phyloP scores from a whole-genome alignment of 2,329 filamentous ascomycete genomes.

The Botrytis deweyae region DNA sequence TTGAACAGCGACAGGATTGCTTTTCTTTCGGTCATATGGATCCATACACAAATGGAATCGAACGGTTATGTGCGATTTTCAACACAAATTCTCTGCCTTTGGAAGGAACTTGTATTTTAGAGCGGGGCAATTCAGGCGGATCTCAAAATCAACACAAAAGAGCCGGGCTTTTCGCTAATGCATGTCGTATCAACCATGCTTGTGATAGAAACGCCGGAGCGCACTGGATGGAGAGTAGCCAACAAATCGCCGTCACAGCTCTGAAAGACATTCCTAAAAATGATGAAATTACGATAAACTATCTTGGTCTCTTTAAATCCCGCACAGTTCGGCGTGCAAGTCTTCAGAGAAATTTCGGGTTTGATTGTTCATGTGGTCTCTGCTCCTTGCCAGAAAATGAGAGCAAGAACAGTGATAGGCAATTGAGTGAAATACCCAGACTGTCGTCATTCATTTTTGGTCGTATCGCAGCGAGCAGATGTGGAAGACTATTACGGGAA shows the following conservation, averaged over 20 bases:
- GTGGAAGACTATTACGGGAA: conserved; percentile 19
- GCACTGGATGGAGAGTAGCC: conserved; percentile 40
- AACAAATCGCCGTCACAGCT: conserved; percentile 40
- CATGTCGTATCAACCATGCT: conserved; percentile 42
- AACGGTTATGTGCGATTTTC: conserved; percentile 26
- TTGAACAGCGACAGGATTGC: conserved; percentile 24
- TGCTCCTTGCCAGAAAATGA: conserved; percentile 41
- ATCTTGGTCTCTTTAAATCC: conserved; percentile 28
- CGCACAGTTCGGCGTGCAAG: conserved; percentile 33
- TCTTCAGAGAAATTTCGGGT: conserved; percentile 39
- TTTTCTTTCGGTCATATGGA: conserved; percentile 25
- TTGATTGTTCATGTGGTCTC: conserved; percentile 41
- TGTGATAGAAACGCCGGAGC: conserved; percentile 42
- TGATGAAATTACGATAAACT: conserved; percentile 43
- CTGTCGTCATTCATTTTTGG: conserved; percentile 35
- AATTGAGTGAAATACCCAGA: conserved; percentile 30
- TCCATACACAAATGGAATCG: conserved; percentile 11
- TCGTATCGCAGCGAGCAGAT: conserved; percentile 20
- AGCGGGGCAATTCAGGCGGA: neutral
- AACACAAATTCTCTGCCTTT: conserved; percentile 26
- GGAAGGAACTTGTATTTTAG: conserved; percentile 30
- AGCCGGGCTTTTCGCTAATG: conserved; percentile 40
- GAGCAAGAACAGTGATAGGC: conserved; percentile 39
- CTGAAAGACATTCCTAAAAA: conserved; percentile 40
- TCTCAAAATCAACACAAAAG: neutral